Percentiles rank a stretch among this genome's conserved stretches.
Conservation (phyloP, 1,139 yeast genomes). For the Candida albicans region DNA sequence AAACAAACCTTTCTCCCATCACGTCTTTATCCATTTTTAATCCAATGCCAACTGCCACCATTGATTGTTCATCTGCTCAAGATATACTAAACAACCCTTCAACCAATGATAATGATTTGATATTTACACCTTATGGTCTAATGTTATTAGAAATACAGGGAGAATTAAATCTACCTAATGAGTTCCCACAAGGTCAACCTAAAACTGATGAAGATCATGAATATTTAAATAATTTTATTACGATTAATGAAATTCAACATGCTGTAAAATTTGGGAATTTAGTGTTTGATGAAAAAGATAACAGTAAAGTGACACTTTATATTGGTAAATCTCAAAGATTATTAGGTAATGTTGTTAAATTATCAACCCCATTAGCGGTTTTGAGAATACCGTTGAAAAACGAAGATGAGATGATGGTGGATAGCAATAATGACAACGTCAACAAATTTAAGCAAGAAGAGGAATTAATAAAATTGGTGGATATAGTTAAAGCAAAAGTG, state of each 20-base stretch:
- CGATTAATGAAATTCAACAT: constrained; percentile 38
- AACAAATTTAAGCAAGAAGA: constrained; percentile 10
- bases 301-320: constrained; percentile 51
- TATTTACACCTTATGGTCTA: constrained; percentile 58
- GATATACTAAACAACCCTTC: neutral
- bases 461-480: constrained; percentile 49
- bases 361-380: constrained; percentile 64
- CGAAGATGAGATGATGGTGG: constrained; percentile 12
- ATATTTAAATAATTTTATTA: constrained; percentile 27
- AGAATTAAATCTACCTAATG: constrained; percentile 55
- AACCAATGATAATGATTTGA: constrained; percentile 17
- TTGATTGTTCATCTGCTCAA: neutral
- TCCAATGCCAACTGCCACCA: neutral
- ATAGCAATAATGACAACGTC: too few species aligned
- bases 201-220: constrained; percentile 21
- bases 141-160: constrained; percentile 72
- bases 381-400: constrained; percentile 41
- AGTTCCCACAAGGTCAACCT: constrained; percentile 26
- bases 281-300: constrained; percentile 46
- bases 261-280: constrained; percentile 63
- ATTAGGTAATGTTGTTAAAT: constrained; percentile 53
- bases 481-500: constrained; percentile 55
- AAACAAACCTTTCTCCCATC: too few species aligned
- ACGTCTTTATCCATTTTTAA: neutral
- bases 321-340: constrained; percentile 69